Evolutionary conservation across 2,329 filamentous ascomycete species (phyloP), one percentile per base, ranked within the genome.

Genomic region (Ceratocystis eucalypticola): DNA sequence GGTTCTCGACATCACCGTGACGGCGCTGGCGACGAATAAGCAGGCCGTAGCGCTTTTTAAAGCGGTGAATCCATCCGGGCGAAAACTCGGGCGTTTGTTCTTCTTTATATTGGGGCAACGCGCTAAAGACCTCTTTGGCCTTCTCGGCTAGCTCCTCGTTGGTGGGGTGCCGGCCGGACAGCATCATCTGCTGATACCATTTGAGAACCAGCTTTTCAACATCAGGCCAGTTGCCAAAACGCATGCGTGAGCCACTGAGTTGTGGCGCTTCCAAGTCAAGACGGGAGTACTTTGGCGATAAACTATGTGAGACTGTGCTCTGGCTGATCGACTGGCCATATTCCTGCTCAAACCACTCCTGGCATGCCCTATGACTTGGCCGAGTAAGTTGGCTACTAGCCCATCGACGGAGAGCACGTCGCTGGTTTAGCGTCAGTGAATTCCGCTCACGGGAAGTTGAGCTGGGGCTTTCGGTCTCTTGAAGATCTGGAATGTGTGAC

Each of bases 211-310:
- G 77, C 75, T 82, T 82, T 75, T 83, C 80, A 65, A 85, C 83
- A 69, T 85, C 83, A 68, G 83, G 83, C 83, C 83, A 85, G 72
- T 85, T 85, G 69, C 83, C 83, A 67, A 84, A 84, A 69, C 83
- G 82, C 69, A 85, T 76, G 55, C 83, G 81, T 66, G 82, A 84
- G 55, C 83, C 83, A n/a, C 81, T 84, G 68, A 85, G 79, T 72
- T 84, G 82, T 17, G 81, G 81, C 70, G 78, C 77, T 65, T 85
- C 82, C 71, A 80, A 80, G 71, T 85, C 83, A 64, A 85, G 80
- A 30, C 83, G 80, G 46, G 82, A 82, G 70, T 85, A 85, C 71
- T 85, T 85, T 61, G 82, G 81, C 3, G 82, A 84, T 45, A 85
- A 76, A 22, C 82, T 84, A 72, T 85, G 83, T 61, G 82, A 84